These are phyloP conservation scores for Linderniella brevidens DNA, from an alignment of 257 asterid genomes.

Conservation along the genomic window DNA sequence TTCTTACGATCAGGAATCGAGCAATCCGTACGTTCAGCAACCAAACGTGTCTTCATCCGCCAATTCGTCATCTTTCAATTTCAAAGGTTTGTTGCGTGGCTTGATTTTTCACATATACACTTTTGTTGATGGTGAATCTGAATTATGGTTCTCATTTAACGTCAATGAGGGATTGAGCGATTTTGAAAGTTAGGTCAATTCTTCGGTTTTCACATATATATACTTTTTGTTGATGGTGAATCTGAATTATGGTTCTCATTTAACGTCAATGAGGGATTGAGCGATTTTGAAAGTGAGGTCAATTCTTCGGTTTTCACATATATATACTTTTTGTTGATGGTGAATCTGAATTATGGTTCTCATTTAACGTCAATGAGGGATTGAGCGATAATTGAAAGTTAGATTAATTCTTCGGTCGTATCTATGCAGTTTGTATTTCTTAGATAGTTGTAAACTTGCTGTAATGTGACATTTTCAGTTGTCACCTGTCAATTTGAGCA, in stretches of 20 bases:
- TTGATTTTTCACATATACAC: constrained; percentile 3
- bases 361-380: not conserved
- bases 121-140: not conserved
- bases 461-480: no score
- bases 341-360: not conserved
- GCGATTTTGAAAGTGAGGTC: no score
- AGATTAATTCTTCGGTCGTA: no score
- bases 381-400: not conserved
- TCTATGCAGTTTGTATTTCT: no score
- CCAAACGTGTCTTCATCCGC: constrained; percentile 27
- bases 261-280: not conserved
- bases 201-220: not conserved
- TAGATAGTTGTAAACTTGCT: no score
- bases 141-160: not conserved
- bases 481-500: no score
- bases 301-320: not conserved
- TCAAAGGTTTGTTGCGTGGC: constrained; percentile 38
- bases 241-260: not conserved
- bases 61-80: constrained; percentile 40
- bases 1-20: constrained; percentile 28
- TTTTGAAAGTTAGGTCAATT: no score
- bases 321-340: not conserved
- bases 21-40: constrained; percentile 49
- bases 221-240: not conserved
- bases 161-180: not conserved